Evolutionary conservation across 768 basidiomycete species (phyloP).

Genomic region (Mycena crocata): DNA sequence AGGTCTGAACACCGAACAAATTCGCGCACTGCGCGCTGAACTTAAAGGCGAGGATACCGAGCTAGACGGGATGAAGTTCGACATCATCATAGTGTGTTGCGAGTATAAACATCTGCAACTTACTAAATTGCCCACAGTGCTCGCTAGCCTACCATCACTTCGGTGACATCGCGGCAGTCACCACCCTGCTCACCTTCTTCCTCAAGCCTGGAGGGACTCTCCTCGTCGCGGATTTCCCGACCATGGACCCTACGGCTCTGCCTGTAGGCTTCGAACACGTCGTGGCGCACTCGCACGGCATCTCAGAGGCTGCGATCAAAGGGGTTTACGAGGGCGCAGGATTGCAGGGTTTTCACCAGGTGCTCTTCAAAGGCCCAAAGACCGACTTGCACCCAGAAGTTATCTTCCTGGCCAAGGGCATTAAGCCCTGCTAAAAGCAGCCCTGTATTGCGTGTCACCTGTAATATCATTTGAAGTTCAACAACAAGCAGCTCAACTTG

Average conservation of each 20-base stretch:
- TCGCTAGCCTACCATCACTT: conserved; percentile 74
- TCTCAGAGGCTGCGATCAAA: conserved; percentile 39
- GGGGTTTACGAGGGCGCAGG: conserved; percentile 41
- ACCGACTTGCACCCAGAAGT: conserved; percentile 16
- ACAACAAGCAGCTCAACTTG: no score
- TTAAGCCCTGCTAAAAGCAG: conserved; percentile 20
- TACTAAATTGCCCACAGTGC: conserved; percentile 61
- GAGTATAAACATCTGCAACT: neutral
- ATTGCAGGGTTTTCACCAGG: conserved; percentile 32
- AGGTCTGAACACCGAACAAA: conserved; percentile 68
- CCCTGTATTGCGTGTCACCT: no score
- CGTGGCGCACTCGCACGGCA: conserved; percentile 46
- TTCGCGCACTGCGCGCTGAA: conserved; percentile 68
- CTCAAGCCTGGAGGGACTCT: conserved; percentile 69
- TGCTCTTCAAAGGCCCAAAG: conserved; percentile 26
- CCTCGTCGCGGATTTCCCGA: conserved; percentile 64
- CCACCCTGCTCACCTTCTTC: conserved; percentile 58
- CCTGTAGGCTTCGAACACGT: conserved; percentile 36
- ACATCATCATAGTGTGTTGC: conserved; percentile 73
- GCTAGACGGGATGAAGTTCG: conserved; percentile 67
- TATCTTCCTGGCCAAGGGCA: conserved; percentile 25
- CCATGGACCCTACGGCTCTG: conserved; percentile 40
- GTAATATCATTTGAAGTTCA: no score
- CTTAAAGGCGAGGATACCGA: conserved; percentile 60
- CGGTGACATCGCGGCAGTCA: conserved; percentile 56